Evolutionary conservation across 495 filamentous ascomycete species (phyloP).

Genomic region (Aspergillus egyptiacus): DNA sequence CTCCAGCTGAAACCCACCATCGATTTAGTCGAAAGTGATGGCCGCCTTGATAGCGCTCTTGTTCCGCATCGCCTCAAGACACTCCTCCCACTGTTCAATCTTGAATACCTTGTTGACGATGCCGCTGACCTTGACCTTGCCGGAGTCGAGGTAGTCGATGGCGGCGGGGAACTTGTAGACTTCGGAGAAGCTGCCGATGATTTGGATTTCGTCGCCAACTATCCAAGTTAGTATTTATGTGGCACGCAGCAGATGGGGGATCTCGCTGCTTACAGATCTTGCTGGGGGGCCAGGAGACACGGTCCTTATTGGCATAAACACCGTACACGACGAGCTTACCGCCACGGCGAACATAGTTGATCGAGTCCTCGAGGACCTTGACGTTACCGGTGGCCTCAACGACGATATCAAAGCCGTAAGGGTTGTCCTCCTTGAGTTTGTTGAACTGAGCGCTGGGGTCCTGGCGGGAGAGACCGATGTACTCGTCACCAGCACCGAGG

Average conservation of each 20-base stretch:
- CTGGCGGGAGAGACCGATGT: slow-evolving; percentile 53
- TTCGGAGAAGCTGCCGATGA: slow-evolving; percentile 64
- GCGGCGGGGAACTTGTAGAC: slow-evolving; percentile 69
- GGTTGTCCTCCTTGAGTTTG: slow-evolving; percentile 57
- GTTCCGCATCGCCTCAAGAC: slow-evolving; percentile 45
- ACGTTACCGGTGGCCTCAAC: slow-evolving; percentile 57
- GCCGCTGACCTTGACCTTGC: slow-evolving; percentile 54
- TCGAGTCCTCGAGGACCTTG: slow-evolving; percentile 62
- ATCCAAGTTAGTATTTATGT: slow-evolving; percentile 4
- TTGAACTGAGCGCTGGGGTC: slow-evolving; percentile 52
- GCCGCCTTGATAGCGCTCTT: slow-evolving; percentile 68
- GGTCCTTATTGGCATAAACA: slow-evolving; percentile 55
- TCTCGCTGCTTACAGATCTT: slow-evolving; percentile 60
- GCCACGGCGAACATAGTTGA: slow-evolving; percentile 62
- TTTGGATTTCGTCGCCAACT: slow-evolving; percentile 59
- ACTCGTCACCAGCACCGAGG: slow-evolving; percentile 60
- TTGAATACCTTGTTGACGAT: slow-evolving; percentile 50
- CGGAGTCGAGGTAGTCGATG: slow-evolving; percentile 62
- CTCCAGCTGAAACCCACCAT: not conserved
- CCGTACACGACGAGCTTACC: slow-evolving; percentile 66
- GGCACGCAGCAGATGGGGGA: too few relatives aligned
- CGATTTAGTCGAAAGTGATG: slow-evolving; percentile 56
- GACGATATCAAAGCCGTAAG: slow-evolving; percentile 68
- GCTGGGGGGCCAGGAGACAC: slow-evolving; percentile 59
- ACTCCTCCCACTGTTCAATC: slow-evolving; percentile 42